Percentiles rank a stretch among this genome's conserved stretches.
Conservation (phyloP, 331 rosid species). For the Stylosanthes scabra region DNA sequence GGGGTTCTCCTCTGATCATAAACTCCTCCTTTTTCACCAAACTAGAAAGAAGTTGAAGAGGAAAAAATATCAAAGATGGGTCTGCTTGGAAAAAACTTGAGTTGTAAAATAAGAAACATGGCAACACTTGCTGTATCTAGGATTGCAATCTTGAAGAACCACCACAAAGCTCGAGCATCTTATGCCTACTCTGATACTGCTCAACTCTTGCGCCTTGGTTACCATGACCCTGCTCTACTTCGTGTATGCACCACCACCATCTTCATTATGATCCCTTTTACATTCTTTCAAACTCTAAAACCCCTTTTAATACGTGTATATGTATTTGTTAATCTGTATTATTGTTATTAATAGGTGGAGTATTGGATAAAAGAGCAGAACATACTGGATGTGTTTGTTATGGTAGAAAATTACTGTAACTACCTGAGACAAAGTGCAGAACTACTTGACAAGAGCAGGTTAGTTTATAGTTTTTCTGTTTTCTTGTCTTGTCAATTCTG, state of each 20-base stretch:
- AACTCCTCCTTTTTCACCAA: no score
- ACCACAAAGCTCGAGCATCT: constrained; percentile 51
- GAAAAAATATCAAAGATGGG: constrained; percentile 50
- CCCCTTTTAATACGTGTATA: no score
- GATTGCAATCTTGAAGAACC: constrained; percentile 63
- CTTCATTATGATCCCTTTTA: no score
- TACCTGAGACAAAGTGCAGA: constrained; percentile 44
- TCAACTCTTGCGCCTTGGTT: constrained; percentile 58
- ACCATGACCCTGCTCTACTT: constrained; percentile 60
- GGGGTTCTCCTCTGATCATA: no score
- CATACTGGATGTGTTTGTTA: constrained; percentile 52
- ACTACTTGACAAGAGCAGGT: constrained; percentile 53
- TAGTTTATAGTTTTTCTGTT: not conserved
- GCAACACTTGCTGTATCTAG: constrained; percentile 52
- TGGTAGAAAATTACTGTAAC: constrained; percentile 56
- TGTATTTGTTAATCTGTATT: constrained; percentile 3
- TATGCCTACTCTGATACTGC: constrained; percentile 56
- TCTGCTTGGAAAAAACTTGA: constrained; percentile 51
- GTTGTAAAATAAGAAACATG: constrained; percentile 50
- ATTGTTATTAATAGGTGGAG: constrained; percentile 51
- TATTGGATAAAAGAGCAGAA: constrained; percentile 57
- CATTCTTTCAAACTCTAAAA: no score
- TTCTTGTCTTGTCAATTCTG: not conserved
- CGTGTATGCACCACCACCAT: constrained; percentile 44
- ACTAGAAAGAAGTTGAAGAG: not conserved